Base-by-base conservation (phyloP, 371 early-diverging fungal genomes). In the Blakeslea trispora region DNA sequence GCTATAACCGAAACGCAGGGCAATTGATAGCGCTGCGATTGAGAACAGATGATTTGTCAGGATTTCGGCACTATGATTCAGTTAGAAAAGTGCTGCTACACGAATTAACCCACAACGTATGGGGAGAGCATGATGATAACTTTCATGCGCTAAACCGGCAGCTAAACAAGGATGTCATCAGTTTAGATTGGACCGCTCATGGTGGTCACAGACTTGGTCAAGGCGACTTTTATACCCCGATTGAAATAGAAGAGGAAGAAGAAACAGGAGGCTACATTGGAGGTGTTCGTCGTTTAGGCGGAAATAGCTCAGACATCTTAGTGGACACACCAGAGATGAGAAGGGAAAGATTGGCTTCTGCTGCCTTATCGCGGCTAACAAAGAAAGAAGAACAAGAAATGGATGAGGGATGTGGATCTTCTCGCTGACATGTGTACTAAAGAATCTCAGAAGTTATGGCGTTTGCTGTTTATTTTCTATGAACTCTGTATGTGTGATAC, bases 1-100 rank as follows among this genome's bases (percentile, higher is more conserved):
- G 96, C 7, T 94, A 89, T 68, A 96, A 96, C 69, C 71, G 84
- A 24, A 95, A 94, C 74, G 79, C 77, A 45, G 96, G 96, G 13
- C 76, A 90, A 47, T 65, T 81, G 22, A 94, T 96, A 56, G 88
- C 95, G 0, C 58, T 95, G n/a, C 76, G 95, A 34, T 64, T 96
- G 44, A 80, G 95, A 32, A 93, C 95, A 0, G 87, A 93, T 66
- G 90, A 88, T 60, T 68, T 94, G 49, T 83, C 84, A n/a, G 95
- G 95, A 3, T 96, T 96, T 62, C 72, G 95, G 24, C 83, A 86
- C 55, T 96, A 91, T 59, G 75, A 77, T 45, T 71, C 78, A 0
- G 71, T 96, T 2, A 77, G 89, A 32, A 83, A 82, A 50, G 94
- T 93, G 15, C 64, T 96, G 28, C 63, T 95, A 54, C 96, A 96